phyloP scores from a whole-genome alignment of 768 basidiomycete genomes.

The Clitopilus passeckerianus region DNA sequence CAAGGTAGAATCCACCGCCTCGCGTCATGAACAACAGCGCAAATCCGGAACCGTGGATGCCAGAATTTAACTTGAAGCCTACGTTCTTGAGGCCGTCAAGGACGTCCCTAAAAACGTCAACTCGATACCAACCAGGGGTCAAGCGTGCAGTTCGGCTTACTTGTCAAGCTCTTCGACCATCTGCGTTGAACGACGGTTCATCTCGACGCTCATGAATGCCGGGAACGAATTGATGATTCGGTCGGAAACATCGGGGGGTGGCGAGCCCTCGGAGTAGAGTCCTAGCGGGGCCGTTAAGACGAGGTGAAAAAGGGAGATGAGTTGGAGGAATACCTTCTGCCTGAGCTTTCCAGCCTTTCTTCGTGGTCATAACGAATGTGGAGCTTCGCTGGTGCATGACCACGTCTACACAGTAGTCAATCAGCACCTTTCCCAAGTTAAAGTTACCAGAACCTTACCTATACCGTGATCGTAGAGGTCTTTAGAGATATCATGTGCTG shows the following conservation, averaged over 20 bases:
- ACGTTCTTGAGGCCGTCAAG: conserved; percentile 50
- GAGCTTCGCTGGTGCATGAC: conserved; percentile 57
- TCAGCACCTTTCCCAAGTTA: no score
- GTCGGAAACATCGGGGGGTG: conserved; percentile 47
- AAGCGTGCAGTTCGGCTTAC: conserved; percentile 20
- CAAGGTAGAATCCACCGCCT: conserved; percentile 66
- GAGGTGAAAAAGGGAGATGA: not conserved
- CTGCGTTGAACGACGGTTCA: conserved; percentile 25
- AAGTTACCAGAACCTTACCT: conserved; percentile 13
- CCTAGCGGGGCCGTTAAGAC: conserved; percentile 13
- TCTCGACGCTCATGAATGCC: conserved; percentile 22
- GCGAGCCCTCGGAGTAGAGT: conserved; percentile 41
- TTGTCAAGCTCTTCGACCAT: conserved; percentile 52
- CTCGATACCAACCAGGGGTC: not conserved
- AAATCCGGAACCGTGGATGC: conserved; percentile 48
- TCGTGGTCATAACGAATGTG: conserved; percentile 15
- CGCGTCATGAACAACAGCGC: conserved; percentile 39
- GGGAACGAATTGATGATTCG: conserved; percentile 44
- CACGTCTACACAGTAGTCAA: conserved; percentile 31
- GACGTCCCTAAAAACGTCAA: conserved; percentile 28
- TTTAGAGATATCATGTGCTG: conserved; percentile 40
- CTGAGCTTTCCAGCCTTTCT: conserved; percentile 13
- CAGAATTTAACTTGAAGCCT: conserved; percentile 53
- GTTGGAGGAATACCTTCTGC: conserved; percentile 15
- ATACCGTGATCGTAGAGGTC: conserved; percentile 43